These are phyloP conservation scores for Porphyrellus cyaneotinctus DNA, from an alignment of 768 basidiomycete species.

Conservation along the genomic window DNA sequence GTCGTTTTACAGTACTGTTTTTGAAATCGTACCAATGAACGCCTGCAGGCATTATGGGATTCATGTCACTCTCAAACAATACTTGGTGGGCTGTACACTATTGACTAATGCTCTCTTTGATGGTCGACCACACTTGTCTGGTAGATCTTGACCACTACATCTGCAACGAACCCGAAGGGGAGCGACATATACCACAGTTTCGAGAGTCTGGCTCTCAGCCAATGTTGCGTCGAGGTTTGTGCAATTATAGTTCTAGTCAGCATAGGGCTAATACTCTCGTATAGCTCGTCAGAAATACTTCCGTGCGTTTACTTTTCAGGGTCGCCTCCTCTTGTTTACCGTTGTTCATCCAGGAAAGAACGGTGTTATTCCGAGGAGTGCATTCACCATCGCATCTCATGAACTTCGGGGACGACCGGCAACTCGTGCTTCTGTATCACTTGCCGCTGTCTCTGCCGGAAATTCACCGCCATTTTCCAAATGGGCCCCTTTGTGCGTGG, in stretches of 20 bases:
- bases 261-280: not conserved
- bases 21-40: not conserved
- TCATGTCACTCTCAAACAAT: slow-evolving; percentile 30
- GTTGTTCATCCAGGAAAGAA: slow-evolving; percentile 3
- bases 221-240: slow-evolving; percentile 13
- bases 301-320: slow-evolving; percentile 1
- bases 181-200: not conserved
- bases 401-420: slow-evolving; percentile 12
- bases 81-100: slow-evolving; percentile 16
- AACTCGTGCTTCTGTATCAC: slow-evolving; percentile 7
- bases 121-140: not conserved
- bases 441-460: slow-evolving; percentile 17
- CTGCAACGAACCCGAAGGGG: slow-evolving; percentile 21
- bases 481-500: slow-evolving; percentile 11
- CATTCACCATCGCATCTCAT: not conserved
- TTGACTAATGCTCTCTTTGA: not conserved
- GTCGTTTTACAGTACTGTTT: slow-evolving; percentile 5
- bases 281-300: slow-evolving; percentile 6
- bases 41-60: slow-evolving; percentile 25
- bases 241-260: not conserved
- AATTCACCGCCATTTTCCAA: slow-evolving; percentile 12
- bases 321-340: not conserved
- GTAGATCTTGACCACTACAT: slow-evolving; percentile 26
- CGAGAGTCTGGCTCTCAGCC: not conserved
- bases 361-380: not conserved